A percentile compares a stretch with the other conserved stretches of the same genome.
Evolutionary conservation across 345 rosid genomes (phyloP).

Genomic region (Kandelia obovata): DNA sequence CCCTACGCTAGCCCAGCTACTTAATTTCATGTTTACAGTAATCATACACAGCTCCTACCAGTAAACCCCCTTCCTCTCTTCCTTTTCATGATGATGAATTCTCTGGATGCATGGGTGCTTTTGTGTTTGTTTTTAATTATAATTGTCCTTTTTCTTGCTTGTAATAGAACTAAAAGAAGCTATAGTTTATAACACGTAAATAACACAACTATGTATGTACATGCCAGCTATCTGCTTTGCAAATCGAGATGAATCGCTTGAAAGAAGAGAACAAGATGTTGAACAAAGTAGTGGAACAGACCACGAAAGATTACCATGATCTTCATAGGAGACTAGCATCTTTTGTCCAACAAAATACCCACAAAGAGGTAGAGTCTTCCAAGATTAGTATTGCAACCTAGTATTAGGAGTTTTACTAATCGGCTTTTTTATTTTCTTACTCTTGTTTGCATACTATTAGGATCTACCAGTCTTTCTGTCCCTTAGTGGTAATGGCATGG

Average conservation of each 20-base stretch:
- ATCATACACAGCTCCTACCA: too few species aligned
- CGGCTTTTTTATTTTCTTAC: neutral
- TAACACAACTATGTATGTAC: neutral
- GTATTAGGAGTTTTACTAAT: neutral
- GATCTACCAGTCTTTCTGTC: slow-evolving; percentile 38
- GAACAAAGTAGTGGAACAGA: slow-evolving; percentile 51
- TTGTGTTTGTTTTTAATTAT: too few species aligned
- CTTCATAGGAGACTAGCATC: slow-evolving; percentile 43
- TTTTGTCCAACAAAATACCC: slow-evolving; percentile 38
- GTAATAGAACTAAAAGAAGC: too few species aligned
- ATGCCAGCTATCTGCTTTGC: slow-evolving; percentile 38
- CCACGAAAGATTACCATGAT: slow-evolving; percentile 52
- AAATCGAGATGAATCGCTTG: slow-evolving; percentile 51
- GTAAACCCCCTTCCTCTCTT: too few species aligned
- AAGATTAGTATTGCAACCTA: neutral
- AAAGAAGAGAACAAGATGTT: slow-evolving; percentile 56
- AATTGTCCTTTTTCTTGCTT: too few species aligned
- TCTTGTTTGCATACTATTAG: slow-evolving; percentile 12
- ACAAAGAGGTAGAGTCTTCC: slow-evolving; percentile 21
- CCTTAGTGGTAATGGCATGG: slow-evolving; percentile 15
- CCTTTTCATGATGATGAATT: too few species aligned
- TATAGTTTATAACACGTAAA: too few species aligned
- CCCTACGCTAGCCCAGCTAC: neutral
- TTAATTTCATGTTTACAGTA: neutral
- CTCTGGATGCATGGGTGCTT: too few species aligned